phyloP scores from a whole-genome alignment of 495 filamentous ascomycete species.

The Hyaloscypha finlandica region DNA sequence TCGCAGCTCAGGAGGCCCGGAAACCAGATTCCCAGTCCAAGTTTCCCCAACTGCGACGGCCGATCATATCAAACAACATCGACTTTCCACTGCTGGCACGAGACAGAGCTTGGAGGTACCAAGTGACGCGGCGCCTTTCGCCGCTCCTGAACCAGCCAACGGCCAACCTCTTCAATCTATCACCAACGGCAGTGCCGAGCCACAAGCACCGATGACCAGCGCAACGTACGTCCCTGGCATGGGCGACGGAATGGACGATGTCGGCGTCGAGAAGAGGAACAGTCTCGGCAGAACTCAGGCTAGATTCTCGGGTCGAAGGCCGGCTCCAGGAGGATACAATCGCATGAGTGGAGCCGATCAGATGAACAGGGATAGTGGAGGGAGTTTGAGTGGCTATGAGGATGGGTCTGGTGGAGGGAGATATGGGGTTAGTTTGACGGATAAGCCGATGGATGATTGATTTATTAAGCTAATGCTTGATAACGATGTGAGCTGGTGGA shows the following conservation, averaged over 20 bases:
- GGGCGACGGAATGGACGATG: slow-evolving; percentile 37
- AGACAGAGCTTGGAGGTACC: slow-evolving; percentile 68
- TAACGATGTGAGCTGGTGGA: not conserved
- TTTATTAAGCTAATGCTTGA: not conserved
- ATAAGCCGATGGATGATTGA: slow-evolving; percentile 83
- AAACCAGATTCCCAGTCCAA: slow-evolving; percentile 83
- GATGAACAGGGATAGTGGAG: slow-evolving; percentile 44
- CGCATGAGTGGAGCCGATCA: slow-evolving; percentile 36
- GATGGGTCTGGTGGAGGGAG: slow-evolving; percentile 31
- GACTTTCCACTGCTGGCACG: slow-evolving; percentile 19
- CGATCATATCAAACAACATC: slow-evolving; percentile 43
- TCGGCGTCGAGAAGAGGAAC: slow-evolving; percentile 48
- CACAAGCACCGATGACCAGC: slow-evolving; percentile 22
- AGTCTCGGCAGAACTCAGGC: slow-evolving; percentile 47
- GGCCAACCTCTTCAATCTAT: slow-evolving; percentile 31
- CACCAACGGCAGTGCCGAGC: slow-evolving; percentile 38
- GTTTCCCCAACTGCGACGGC: slow-evolving; percentile 61
- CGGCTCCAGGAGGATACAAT: slow-evolving; percentile 32
- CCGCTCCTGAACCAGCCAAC: slow-evolving; percentile 25
- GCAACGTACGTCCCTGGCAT: slow-evolving; percentile 30
- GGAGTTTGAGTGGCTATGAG: slow-evolving; percentile 30
- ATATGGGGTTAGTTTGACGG: slow-evolving; percentile 75
- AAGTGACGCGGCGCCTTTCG: slow-evolving; percentile 35
- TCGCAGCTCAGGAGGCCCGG: slow-evolving; percentile 75
- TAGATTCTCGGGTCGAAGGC: slow-evolving; percentile 37